A percentile compares a stretch with the other conserved stretches of the same genome.
phyloP scores from a whole-genome alignment of 306 rosid species.

The Castanea sativa region DNA sequence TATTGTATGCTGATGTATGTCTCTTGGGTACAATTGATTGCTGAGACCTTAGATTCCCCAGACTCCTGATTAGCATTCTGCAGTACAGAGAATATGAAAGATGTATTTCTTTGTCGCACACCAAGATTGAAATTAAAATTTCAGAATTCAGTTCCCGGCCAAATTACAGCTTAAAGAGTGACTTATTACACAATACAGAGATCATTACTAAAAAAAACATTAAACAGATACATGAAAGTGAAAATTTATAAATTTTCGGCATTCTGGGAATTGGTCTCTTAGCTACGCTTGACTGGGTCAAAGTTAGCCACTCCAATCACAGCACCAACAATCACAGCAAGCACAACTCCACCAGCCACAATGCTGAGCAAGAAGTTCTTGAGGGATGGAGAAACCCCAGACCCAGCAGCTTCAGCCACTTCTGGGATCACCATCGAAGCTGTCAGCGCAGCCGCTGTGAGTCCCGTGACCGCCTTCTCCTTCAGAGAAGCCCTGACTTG shows the following conservation, averaged over 20 bases:
- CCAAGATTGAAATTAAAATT: slow-evolving; percentile 6
- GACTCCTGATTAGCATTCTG: not conserved
- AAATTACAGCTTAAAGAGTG: slow-evolving; percentile 28
- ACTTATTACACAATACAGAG: slow-evolving; percentile 35
- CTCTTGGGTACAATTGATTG: not conserved
- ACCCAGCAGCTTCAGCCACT: slow-evolving; percentile 84
- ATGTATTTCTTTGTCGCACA: not conserved
- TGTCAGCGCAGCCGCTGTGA: slow-evolving; percentile 71
- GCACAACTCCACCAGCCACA: slow-evolving; percentile 77
- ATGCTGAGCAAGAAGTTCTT: slow-evolving; percentile 98
- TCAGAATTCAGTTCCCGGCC: slow-evolving; percentile 29
- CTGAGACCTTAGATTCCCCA: not conserved
- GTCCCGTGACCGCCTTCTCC: slow-evolving; percentile 79
- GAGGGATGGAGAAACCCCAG: slow-evolving; percentile 69
- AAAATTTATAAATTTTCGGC: slow-evolving; percentile 15
- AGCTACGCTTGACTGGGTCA: slow-evolving; percentile 88
- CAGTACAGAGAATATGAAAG: slow-evolving; percentile 7
- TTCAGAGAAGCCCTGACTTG: slow-evolving; percentile 72
- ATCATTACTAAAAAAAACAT: slow-evolving; percentile 32
- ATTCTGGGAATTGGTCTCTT: slow-evolving; percentile 27
- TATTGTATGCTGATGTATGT: not conserved
- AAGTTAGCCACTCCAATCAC: slow-evolving; percentile 84
- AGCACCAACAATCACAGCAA: slow-evolving; percentile 58
- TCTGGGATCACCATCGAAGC: slow-evolving; percentile 81
- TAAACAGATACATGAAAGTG: slow-evolving; percentile 26